A percentile compares a stretch with the other conserved stretches of the same genome.
These are phyloP conservation scores for Chenopodium album DNA, from an alignment of 148 eudicot genomes.

Conservation along the genomic window DNA sequence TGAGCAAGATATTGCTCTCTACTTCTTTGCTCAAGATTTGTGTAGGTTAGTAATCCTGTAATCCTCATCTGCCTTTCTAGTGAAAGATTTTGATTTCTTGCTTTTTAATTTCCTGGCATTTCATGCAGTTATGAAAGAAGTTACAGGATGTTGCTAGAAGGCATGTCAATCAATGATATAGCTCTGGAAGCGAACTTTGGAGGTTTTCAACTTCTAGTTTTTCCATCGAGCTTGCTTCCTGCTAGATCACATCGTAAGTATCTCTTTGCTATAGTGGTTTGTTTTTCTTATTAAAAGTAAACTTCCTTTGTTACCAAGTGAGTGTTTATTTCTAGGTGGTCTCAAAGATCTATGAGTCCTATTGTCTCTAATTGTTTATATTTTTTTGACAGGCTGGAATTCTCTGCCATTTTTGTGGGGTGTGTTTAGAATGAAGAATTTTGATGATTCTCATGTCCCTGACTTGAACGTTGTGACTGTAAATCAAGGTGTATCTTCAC, in stretches of 20 bases:
- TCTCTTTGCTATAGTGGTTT: background rate
- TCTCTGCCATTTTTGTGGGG: slow-evolving; percentile 49
- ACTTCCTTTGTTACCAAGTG: background rate
- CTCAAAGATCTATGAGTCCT: background rate
- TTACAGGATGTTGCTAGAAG: slow-evolving; percentile 37
- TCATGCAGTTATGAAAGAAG: slow-evolving; percentile 37
- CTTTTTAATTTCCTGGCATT: slow-evolving; percentile 10
- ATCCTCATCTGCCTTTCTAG: background rate
- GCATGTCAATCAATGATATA: slow-evolving; percentile 42
- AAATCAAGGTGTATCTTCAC: background rate
- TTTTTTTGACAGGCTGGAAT: slow-evolving; percentile 49
- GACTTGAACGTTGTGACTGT: slow-evolving; percentile 13
- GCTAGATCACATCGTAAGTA: slow-evolving; percentile 40
- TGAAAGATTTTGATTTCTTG: background rate
- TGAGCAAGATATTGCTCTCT: slow-evolving; percentile 55
- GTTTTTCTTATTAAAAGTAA: background rate
- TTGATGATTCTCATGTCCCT: slow-evolving; percentile 12
- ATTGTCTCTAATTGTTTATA: background rate
- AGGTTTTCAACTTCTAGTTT: slow-evolving; percentile 42
- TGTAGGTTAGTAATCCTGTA: slow-evolving; percentile 33
- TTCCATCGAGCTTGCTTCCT: slow-evolving; percentile 51
- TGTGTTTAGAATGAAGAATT: slow-evolving; percentile 36
- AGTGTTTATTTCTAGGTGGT: no score
- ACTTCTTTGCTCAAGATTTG: slow-evolving; percentile 55
- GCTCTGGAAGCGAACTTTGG: slow-evolving; percentile 39